These are phyloP conservation scores for Paraphaeosphaeria minitans DNA, from an alignment of 2,329 filamentous ascomycete genomes.

Conservation along the genomic window DNA sequence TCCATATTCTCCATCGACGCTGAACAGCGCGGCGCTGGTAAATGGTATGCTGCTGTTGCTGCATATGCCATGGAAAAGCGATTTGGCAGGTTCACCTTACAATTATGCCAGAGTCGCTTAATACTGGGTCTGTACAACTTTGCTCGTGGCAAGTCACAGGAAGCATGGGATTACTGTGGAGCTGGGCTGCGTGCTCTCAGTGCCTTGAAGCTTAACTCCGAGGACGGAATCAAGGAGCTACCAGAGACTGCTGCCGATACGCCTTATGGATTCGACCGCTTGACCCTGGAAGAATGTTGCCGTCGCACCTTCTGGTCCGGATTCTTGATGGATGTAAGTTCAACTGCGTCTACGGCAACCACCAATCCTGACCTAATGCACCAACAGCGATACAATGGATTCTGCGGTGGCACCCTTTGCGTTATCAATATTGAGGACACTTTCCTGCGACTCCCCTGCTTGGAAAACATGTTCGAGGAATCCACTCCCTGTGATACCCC, in stretches of 20 bases:
- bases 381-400: conserved; percentile 62
- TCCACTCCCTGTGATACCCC: conserved; percentile 63
- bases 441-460: conserved; percentile 69
- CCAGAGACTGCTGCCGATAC: conserved; percentile 53
- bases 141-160: conserved; percentile 62
- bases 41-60: conserved; percentile 60
- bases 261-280: conserved; percentile 63
- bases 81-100: conserved; percentile 61
- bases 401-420: conserved; percentile 57
- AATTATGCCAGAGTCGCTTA: conserved; percentile 70
- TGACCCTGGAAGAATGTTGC: conserved; percentile 67
- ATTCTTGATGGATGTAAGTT: conserved; percentile 68
- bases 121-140: conserved; percentile 70
- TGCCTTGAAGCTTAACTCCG: conserved; percentile 67
- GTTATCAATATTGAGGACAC: conserved; percentile 68
- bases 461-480: conserved; percentile 65
- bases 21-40: conserved; percentile 53
- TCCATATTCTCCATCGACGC: conserved; percentile 58
- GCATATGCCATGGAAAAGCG: conserved; percentile 61
- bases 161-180: conserved; percentile 68
- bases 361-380: conserved; percentile 37
- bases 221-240: conserved; percentile 54
- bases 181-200: conserved; percentile 65
- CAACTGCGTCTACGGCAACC: conserved; percentile 36
- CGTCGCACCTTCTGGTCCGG: conserved; percentile 75